Evolutionary conservation across 2,329 filamentous ascomycete genomes (phyloP).

Genomic region (Blastomyces parvus): DNA sequence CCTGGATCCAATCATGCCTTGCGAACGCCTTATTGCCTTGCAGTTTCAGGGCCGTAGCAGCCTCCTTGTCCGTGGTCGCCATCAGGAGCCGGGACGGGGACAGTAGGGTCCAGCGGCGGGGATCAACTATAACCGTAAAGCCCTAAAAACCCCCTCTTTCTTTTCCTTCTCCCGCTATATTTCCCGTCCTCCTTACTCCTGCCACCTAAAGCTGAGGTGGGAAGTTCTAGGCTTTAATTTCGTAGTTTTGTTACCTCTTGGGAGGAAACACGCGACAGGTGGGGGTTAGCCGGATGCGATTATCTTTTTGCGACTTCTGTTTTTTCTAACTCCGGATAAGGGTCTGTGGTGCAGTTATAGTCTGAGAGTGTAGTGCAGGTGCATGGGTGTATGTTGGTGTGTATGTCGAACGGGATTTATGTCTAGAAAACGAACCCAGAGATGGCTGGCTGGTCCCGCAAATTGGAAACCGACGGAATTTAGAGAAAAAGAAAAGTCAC

Average conservation of each 20-base stretch:
- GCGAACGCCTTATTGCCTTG: constrained; percentile 91
- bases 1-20: constrained; percentile 72
- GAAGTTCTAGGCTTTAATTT: not conserved
- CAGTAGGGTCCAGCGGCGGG: not conserved
- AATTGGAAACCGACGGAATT: not conserved
- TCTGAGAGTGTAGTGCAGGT: not conserved
- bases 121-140: not conserved
- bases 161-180: not conserved
- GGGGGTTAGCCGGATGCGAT: not conserved
- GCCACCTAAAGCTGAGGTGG: not conserved
- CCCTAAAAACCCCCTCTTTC: not conserved
- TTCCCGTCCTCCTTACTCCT: not conserved
- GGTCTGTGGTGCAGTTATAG: not conserved
- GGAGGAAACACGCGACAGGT: not conserved
- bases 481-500: not conserved
- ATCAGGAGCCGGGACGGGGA: constrained; percentile 18
- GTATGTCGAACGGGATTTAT: not conserved
- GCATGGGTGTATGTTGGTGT: not conserved
- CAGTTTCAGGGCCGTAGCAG: constrained; percentile 78
- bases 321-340: not conserved
- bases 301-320: not conserved
- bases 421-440: not conserved
- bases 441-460: not conserved
- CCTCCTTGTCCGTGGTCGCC: constrained; percentile 44
- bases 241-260: not conserved